Evolutionary conservation across 176 grass and related monocot genomes (phyloP), one percentile per base, ranked within the genome.

Genomic region (Guadua angustifolia): DNA sequence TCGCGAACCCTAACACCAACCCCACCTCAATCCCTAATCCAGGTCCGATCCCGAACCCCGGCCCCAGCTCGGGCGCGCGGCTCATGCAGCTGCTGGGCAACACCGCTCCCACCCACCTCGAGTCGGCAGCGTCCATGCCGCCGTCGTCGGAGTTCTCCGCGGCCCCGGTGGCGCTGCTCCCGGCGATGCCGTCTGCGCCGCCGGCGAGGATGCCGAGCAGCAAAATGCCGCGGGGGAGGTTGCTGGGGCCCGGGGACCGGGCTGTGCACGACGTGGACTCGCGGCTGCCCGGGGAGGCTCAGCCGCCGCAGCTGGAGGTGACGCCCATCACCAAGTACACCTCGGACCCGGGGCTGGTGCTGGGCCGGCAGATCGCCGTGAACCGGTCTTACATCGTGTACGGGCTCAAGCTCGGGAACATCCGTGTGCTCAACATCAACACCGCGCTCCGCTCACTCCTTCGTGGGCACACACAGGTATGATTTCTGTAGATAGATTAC

Each of bases 311-410:
- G 79, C 91, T 95, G 10, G 95, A 98, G 73, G 95, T 98, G 36
- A 95, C 95, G 59, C 95, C 95, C 46, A 98, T 98, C 79, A 98
- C 95, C 51, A 98, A 98, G 82, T 95, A 98, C 87, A 93, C 87
- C 12, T 98, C 95, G 5, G 95, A 98, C 75, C 95, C 95, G 0
- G 93, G 95, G 19, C 80, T 98, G 21, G 95, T 98, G 47, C 82
- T 93, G 7, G 95, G 95, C 0, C 84, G 95, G 45, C 95, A 98
- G 87, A 95, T 98, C 29, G 93, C 95, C 1, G 95, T 98, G 68
- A 98, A 93, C 84, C 67, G 87, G n/a, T 71, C 83, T 13, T 98
- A 98, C 86, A 98, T 98, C 63, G 93, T 93, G 44, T 98, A 98
- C 9, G 95, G 92, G 26, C 93, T 98, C 69, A 95, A 88, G 89